Evolutionary conservation across 768 basidiomycete genomes (phyloP), one percentile per base, ranked within the genome.

Genomic region (Calvatia gigantea): DNA sequence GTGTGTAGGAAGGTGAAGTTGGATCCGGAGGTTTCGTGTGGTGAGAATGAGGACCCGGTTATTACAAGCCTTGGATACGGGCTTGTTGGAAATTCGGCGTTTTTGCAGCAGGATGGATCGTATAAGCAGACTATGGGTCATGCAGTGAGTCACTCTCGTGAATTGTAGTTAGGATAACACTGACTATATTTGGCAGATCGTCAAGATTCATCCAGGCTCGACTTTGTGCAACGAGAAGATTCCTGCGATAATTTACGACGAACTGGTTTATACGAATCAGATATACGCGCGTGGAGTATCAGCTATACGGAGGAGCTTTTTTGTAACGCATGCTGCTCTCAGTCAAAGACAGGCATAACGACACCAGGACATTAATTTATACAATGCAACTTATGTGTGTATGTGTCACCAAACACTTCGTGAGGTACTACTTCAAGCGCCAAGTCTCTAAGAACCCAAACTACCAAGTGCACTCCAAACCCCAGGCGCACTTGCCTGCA

Each of bases 231-330:
- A 89, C 61, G 92, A 89, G 65, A 91, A 90, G 66, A 82, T 86
- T 0, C 85, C 86, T 0, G 92, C 88, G 4, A 93, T 99, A 59
- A 80, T 99, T 33, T 99, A 91, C 66, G 89, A 96, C 67, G 97
- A 99, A 65, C 72, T 99, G 65, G 96, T 92, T 45, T 85, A 86
- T 64, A 94, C 92, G 14, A 89, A 80, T 57, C 84, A 86, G 54
- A 85, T 91, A 37, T 98, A 95, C 62, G 95, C 94, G 2, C 85
- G 95, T 2, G 89, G 88, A n/a, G 95, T 96, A 9, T 95, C 94
- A 0, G 74, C 83, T 1, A 82, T 98, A 35, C 83, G 87, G 3
- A 86, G 86, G 48, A 70, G 65, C 59, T 74, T 76, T 41, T 76
- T 76, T 61, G 64, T 66, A 4, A 67, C 56, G 29, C 66, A 69